Percentiles rank a stretch among this genome's conserved stretches.
Conservation (phyloP, 2,329 filamentous ascomycete genomes). For the Colletotrichum viniferum region DNA sequence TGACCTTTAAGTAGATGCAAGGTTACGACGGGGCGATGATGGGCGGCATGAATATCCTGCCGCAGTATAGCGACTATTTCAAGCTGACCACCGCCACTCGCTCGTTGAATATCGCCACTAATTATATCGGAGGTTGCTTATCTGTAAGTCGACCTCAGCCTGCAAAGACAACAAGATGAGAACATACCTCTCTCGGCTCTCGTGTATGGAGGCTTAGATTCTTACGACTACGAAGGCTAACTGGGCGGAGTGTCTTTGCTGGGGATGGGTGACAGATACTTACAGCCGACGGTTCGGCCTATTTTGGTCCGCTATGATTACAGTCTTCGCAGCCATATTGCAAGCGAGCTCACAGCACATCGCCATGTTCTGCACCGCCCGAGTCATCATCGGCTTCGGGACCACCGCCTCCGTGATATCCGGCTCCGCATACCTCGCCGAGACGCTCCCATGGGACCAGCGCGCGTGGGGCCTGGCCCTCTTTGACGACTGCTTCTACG, state of each 20-base stretch:
- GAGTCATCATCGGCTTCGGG: background rate
- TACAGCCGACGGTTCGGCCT: background rate
- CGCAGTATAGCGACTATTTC: background rate
- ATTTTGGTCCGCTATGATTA: background rate
- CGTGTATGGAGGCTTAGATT: background rate
- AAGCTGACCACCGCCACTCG: background rate
- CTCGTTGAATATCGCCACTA: slow-evolving; percentile 2
- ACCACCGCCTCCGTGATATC: background rate
- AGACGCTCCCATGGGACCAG: background rate
- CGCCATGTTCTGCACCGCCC: slow-evolving; percentile 2
- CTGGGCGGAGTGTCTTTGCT: background rate
- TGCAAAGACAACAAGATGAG: background rate
- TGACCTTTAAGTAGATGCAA: background rate
- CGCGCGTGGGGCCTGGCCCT: background rate
- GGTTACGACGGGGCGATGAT: slow-evolving; percentile 2
- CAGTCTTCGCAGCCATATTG: background rate
- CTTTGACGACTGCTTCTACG: background rate
- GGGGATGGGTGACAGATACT: background rate
- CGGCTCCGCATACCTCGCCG: background rate
- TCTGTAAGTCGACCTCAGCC: background rate
- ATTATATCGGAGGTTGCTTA: background rate
- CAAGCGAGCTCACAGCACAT: background rate
- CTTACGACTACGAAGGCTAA: background rate
- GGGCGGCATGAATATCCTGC: slow-evolving; percentile 7
- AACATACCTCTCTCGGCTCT: background rate